Evolutionary conservation across 2,329 filamentous ascomycete genomes (phyloP).

Genomic region (Thielaviopsis populi): DNA sequence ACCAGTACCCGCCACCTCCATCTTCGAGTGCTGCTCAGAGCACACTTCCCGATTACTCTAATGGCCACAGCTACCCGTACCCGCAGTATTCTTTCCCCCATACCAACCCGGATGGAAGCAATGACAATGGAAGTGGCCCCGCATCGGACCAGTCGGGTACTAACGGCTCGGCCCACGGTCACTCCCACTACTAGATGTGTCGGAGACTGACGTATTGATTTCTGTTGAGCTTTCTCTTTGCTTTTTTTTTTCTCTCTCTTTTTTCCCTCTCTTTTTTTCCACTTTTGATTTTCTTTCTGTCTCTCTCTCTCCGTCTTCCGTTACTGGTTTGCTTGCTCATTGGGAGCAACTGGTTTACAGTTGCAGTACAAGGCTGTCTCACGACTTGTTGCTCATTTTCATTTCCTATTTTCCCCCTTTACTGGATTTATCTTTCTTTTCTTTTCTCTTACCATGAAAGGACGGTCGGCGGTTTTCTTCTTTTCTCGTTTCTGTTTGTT

Average conservation of each 20-base stretch:
- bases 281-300: background rate
- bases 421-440: background rate
- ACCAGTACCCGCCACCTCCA: slow-evolving; percentile 11
- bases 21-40: slow-evolving; percentile 36
- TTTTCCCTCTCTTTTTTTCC: background rate
- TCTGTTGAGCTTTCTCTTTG: background rate
- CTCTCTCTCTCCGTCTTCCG: background rate
- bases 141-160: slow-evolving; percentile 34
- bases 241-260: background rate
- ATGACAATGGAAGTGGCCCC: background rate
- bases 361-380: slow-evolving; percentile 2
- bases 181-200: background rate
- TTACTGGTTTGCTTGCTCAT: background rate
- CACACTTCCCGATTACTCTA: slow-evolving; percentile 36
- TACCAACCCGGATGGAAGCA: background rate
- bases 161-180: slow-evolving; percentile 47
- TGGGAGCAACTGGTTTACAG: background rate
- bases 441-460: background rate
- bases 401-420: slow-evolving; percentile 4
- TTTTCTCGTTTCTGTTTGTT: background rate
- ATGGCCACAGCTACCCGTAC: slow-evolving; percentile 40
- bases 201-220: background rate
- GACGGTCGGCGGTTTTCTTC: background rate
- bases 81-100: slow-evolving; percentile 25
- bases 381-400: slow-evolving; percentile 6